These are phyloP conservation scores for Botrytis paeoniae DNA, from an alignment of 2,329 filamentous ascomycete species.

Conservation along the genomic window DNA sequence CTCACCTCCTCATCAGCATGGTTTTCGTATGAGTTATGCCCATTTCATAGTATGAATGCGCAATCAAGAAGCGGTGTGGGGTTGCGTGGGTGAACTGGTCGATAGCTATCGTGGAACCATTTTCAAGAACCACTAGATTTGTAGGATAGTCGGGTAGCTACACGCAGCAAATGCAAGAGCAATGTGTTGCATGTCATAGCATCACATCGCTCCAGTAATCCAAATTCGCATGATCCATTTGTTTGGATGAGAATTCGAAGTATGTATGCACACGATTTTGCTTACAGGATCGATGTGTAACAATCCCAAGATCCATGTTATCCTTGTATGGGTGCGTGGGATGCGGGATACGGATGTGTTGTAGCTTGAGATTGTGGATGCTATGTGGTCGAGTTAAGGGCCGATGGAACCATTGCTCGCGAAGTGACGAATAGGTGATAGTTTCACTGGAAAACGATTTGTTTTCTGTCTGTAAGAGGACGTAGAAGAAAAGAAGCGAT, in stretches of 20 bases:
- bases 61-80: constrained; percentile 1
- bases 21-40: not conserved
- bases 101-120: not conserved
- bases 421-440: not conserved
- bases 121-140: not conserved
- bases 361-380: not conserved
- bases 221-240: not conserved
- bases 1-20: not conserved
- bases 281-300: not conserved
- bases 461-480: not conserved
- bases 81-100: not conserved
- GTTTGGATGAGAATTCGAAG: not conserved
- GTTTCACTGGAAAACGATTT: not conserved
- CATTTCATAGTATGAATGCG: not conserved
- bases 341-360: not conserved
- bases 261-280: not conserved
- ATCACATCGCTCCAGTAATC: not conserved
- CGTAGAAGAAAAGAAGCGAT: not conserved
- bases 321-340: not conserved
- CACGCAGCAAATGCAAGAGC: not conserved
- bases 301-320: not conserved
- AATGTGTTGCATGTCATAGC: not conserved
- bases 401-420: constrained; percentile 1
- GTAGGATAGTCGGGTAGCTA: not conserved
- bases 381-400: not conserved